Evolutionary conservation across 2,329 filamentous ascomycete species (phyloP).

Genomic region (Zalaria obscura): DNA sequence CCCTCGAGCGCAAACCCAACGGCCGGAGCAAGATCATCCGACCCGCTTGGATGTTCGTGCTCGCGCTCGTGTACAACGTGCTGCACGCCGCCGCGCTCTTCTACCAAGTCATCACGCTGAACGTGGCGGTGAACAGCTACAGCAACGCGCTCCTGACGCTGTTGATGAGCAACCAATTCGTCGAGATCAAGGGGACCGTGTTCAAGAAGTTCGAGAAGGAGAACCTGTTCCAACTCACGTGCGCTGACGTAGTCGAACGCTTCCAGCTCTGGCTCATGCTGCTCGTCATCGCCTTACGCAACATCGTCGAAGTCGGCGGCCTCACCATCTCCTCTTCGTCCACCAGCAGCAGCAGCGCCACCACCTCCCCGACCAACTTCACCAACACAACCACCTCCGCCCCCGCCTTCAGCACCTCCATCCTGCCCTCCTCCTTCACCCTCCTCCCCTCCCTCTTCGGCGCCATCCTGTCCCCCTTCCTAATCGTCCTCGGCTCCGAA

Average conservation of each 20-base stretch:
- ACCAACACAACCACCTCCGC: slow-evolving; percentile 35
- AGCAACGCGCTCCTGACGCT: slow-evolving; percentile 89
- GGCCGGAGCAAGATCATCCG: slow-evolving; percentile 83
- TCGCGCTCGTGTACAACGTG: slow-evolving; percentile 78
- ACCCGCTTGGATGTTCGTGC: slow-evolving; percentile 79
- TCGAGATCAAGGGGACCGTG: slow-evolving; percentile 95
- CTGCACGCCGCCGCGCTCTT: slow-evolving; percentile 79
- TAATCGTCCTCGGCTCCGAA: slow-evolving; percentile 88
- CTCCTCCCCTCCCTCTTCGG: slow-evolving; percentile 57
- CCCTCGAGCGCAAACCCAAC: slow-evolving; percentile 71
- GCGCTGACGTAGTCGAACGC: slow-evolving; percentile 88
- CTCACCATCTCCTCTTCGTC: slow-evolving; percentile 39
- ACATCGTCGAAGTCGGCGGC: slow-evolving; percentile 88
- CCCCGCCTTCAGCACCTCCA: slow-evolving; percentile 51
- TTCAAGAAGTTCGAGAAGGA: slow-evolving; percentile 99
- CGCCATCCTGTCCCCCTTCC: slow-evolving; percentile 81
- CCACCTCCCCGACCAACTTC: slow-evolving; percentile 11
- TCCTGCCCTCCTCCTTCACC: slow-evolving; percentile 82
- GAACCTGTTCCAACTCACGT: slow-evolving; percentile 90
- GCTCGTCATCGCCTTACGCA: slow-evolving; percentile 87
- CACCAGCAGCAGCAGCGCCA: slow-evolving; percentile 13
- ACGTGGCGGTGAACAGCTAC: slow-evolving; percentile 97
- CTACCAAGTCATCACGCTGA: slow-evolving; percentile 94
- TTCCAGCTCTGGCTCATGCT: slow-evolving; percentile 98
- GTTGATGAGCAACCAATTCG: slow-evolving; percentile 92